Conservation (phyloP, 1,284 basidiomycete species). For the Sanguinoderma infundibulare region DNA sequence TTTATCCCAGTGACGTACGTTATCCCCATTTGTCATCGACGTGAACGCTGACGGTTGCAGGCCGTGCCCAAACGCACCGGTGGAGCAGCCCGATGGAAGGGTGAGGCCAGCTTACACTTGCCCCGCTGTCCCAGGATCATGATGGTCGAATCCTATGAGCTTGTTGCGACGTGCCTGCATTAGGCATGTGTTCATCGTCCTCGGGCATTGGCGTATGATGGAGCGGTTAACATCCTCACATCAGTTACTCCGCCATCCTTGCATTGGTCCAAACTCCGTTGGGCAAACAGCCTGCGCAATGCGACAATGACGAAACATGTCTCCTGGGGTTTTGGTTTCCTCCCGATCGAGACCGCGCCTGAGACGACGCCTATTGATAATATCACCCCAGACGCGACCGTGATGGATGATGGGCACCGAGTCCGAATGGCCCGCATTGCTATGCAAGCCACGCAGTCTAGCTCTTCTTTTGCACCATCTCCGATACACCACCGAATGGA, state of each 20-base stretch:
- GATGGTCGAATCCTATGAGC: neutral
- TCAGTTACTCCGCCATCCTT: slow-evolving; percentile 2
- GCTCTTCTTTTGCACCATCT: slow-evolving; percentile 14
- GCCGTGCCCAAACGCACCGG: slow-evolving; percentile 17
- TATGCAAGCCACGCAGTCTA: slow-evolving; percentile 6
- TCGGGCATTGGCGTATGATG: slow-evolving; percentile 2
- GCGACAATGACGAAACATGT: slow-evolving; percentile 3
- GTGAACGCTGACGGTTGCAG: slow-evolving; percentile 4
- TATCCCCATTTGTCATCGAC: slow-evolving; percentile 3
- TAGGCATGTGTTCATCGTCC: slow-evolving; percentile 2
- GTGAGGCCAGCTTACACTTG: slow-evolving; percentile 2
- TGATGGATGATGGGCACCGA: slow-evolving; percentile 9
- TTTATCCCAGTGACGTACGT: neutral
- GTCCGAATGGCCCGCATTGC: slow-evolving; percentile 7
- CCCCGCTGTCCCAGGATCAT: slow-evolving; percentile 8
- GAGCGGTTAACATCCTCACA: neutral
- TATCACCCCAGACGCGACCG: slow-evolving; percentile 17
- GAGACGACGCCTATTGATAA: slow-evolving; percentile 14
- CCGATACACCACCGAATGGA: slow-evolving; percentile 10
- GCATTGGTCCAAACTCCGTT: slow-evolving; percentile 6
- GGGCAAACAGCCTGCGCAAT: slow-evolving; percentile 3
- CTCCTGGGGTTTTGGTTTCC: slow-evolving; percentile 2
- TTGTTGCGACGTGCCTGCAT: neutral
- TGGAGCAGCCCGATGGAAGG: slow-evolving; percentile 8
- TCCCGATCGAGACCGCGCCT: slow-evolving; percentile 4